These are phyloP conservation scores for Ogataea angusta DNA, from an alignment of 805 yeast genomes.

Conservation along the genomic window DNA sequence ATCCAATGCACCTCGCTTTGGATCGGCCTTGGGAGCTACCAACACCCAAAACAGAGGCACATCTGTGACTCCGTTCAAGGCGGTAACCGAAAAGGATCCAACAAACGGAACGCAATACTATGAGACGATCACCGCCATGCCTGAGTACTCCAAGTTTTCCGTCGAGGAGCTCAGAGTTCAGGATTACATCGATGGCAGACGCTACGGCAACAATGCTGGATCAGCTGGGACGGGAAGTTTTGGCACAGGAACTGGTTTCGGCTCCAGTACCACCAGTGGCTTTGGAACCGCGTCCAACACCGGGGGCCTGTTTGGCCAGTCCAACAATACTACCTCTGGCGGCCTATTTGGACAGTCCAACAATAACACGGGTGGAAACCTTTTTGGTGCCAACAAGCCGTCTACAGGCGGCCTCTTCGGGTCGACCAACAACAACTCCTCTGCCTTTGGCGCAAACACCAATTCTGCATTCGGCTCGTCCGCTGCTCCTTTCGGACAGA, in stretches of 20 bases:
- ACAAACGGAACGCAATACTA: constrained; percentile 55
- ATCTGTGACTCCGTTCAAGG: constrained; percentile 63
- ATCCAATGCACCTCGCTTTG: constrained; percentile 28
- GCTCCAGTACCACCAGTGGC: constrained; percentile 24
- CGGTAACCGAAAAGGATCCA: constrained; percentile 69
- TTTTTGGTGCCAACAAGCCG: constrained; percentile 24
- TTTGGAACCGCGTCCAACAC: constrained; percentile 19
- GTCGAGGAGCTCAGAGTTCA: constrained; percentile 85
- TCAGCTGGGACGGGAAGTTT: constrained; percentile 10
- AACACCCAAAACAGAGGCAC: constrained; percentile 59
- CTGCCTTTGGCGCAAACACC: constrained; percentile 34
- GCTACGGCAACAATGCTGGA: constrained; percentile 42
- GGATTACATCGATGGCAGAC: constrained; percentile 77
- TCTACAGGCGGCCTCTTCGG: constrained; percentile 31
- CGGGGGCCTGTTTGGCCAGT: constrained; percentile 47
- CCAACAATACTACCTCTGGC: constrained; percentile 24
- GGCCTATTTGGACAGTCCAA: constrained; percentile 39
- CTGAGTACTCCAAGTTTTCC: constrained; percentile 78
- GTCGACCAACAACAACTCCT: constrained; percentile 13
- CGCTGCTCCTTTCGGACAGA: constrained; percentile 27
- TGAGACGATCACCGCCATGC: constrained; percentile 84
- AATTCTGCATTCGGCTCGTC: constrained; percentile 16
- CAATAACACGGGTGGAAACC: constrained; percentile 8
- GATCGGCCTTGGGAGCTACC: constrained; percentile 30
- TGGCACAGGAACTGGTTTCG: constrained; percentile 34